Percentiles rank a stretch among this genome's conserved stretches.
Evolutionary conservation across 176 grass and related monocot genomes (phyloP).

Genomic region (Carex pumila): DNA sequence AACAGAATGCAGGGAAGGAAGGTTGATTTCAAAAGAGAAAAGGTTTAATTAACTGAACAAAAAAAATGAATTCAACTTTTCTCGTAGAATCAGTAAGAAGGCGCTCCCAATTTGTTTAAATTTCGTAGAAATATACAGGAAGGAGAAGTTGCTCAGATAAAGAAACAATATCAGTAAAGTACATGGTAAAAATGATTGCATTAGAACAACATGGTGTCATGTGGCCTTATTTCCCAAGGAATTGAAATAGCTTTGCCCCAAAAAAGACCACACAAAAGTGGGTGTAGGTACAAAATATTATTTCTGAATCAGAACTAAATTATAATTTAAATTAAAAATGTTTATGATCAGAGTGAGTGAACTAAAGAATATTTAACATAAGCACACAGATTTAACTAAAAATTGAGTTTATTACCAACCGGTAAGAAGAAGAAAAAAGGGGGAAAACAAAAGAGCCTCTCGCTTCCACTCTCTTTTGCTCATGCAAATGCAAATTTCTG

Average conservation of each 20-base stretch:
- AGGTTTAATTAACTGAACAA: background rate
- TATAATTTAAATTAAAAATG: background rate
- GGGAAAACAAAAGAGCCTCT: background rate
- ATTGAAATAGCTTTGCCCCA: background rate
- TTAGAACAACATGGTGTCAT: background rate
- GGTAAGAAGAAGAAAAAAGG: background rate
- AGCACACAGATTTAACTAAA: background rate
- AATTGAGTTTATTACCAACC: background rate
- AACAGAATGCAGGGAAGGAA: background rate
- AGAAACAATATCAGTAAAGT: background rate
- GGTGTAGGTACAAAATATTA: background rate
- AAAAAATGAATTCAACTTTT: background rate
- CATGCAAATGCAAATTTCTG: background rate
- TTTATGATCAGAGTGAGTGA: background rate
- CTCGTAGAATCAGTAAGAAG: background rate
- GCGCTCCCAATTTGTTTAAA: background rate
- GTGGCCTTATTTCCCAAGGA: background rate
- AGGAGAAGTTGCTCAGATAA: background rate
- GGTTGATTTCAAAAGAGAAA: background rate
- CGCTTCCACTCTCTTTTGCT: background rate
- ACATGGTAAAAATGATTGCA: conserved; percentile 6
- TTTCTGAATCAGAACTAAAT: background rate
- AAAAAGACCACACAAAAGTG: conserved; percentile 1
- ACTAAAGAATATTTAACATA: background rate
- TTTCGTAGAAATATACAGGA: background rate